Conservation (phyloP, 2,329 filamentous ascomycete genomes). For the Cytospora mali region DNA sequence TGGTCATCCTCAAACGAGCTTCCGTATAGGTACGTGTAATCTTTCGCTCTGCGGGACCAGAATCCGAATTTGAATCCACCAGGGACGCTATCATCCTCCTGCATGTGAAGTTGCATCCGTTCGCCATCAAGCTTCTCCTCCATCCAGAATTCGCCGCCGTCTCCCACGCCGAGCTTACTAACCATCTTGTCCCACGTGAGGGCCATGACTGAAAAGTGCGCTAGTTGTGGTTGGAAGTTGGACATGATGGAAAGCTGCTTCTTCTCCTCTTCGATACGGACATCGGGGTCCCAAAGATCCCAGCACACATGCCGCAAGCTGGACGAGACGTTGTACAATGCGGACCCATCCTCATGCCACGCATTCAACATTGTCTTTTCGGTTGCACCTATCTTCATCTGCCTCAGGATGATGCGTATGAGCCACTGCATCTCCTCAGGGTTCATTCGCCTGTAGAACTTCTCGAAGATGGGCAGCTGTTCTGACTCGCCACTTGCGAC, state of each 20-base stretch:
- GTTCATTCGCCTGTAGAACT: slow-evolving; percentile 90
- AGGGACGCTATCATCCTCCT: slow-evolving; percentile 64
- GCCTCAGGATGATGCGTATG: slow-evolving; percentile 87
- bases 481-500: slow-evolving; percentile 78
- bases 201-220: slow-evolving; percentile 81
- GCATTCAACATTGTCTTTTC: slow-evolving; percentile 85
- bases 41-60: slow-evolving; percentile 95
- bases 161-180: slow-evolving; percentile 62
- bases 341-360: slow-evolving; percentile 79
- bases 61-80: slow-evolving; percentile 79
- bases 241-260: slow-evolving; percentile 82
- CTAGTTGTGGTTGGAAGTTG: slow-evolving; percentile 94
- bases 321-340: slow-evolving; percentile 85
- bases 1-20: slow-evolving; percentile 72
- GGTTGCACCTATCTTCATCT: slow-evolving; percentile 73
- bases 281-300: slow-evolving; percentile 77
- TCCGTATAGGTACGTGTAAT: slow-evolving; percentile 95
- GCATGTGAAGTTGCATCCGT: slow-evolving; percentile 95
- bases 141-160: slow-evolving; percentile 88
- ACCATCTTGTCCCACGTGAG: slow-evolving; percentile 79
- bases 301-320: slow-evolving; percentile 90
- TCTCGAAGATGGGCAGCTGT: slow-evolving; percentile 77
- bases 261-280: slow-evolving; percentile 75
- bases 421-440: slow-evolving; percentile 93
- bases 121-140: slow-evolving; percentile 98